phyloP scores from a whole-genome alignment of 352 stramenopile species.

The Pythium rishiriense region DNA sequence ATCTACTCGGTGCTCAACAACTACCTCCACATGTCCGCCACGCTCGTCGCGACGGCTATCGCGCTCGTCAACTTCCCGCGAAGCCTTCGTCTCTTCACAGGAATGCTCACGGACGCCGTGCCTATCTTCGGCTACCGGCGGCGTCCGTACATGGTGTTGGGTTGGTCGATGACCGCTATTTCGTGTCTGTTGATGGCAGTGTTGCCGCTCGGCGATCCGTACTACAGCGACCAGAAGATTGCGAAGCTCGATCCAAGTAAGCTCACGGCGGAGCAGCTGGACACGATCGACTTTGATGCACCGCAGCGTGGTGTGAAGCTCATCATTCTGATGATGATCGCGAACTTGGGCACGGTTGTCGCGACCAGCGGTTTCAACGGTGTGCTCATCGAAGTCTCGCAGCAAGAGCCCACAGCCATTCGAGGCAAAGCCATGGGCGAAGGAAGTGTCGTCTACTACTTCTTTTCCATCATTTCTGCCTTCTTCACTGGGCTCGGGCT shows the following conservation, averaged over 20 bases:
- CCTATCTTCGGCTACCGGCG: constrained; percentile 48
- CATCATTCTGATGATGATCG: constrained; percentile 58
- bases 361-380: constrained; percentile 45
- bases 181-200: constrained; percentile 40
- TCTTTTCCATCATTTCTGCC: constrained; percentile 42
- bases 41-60: constrained; percentile 29
- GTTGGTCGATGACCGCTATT: constrained; percentile 35
- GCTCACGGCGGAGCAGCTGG: constrained; percentile 38
- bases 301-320: constrained; percentile 44
- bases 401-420: constrained; percentile 45
- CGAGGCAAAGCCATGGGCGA: constrained; percentile 40
- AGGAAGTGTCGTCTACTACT: constrained; percentile 20
- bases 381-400: constrained; percentile 53
- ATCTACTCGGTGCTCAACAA: constrained; percentile 43
- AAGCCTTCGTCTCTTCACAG: constrained; percentile 39
- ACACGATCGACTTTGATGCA: constrained; percentile 43
- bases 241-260: constrained; percentile 28
- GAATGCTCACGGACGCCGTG: constrained; percentile 43
- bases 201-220: constrained; percentile 41
- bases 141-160: constrained; percentile 44
- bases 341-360: constrained; percentile 51
- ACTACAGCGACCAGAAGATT: constrained; percentile 51
- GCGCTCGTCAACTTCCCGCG: constrained; percentile 35
- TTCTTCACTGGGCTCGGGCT: constrained; percentile 59
- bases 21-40: constrained; percentile 37